phyloP scores from a whole-genome alignment of 2,329 filamentous ascomycete species.

The Tolypocladium nubicola region DNA sequence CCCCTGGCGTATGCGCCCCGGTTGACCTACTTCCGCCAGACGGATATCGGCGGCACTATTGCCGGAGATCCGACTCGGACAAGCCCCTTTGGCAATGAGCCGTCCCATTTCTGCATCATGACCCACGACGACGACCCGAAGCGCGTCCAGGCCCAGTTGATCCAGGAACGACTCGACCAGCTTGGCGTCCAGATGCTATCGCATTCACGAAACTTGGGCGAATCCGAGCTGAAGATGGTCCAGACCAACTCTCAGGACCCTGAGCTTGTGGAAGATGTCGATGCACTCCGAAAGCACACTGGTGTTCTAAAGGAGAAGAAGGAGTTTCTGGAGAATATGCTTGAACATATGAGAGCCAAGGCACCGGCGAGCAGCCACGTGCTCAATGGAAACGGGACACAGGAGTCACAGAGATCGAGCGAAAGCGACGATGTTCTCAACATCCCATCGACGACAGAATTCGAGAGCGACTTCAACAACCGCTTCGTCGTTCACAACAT shows the following conservation, averaged over 20 bases:
- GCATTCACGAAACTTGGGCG: constrained; percentile 62
- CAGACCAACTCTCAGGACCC: constrained; percentile 38
- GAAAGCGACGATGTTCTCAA: constrained; percentile 49
- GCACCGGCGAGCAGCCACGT: constrained; percentile 18
- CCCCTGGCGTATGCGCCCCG: constrained; percentile 88
- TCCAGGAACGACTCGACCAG: constrained; percentile 68
- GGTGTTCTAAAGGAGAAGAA: constrained; percentile 47
- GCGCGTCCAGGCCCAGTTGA: constrained; percentile 75
- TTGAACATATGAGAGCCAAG: constrained; percentile 35
- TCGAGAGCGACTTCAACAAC: constrained; percentile 93
- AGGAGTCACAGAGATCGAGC: constrained; percentile 27
- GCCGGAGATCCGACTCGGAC: constrained; percentile 71
- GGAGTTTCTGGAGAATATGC: constrained; percentile 47
- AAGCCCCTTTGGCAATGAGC: constrained; percentile 86
- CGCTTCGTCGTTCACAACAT: constrained; percentile 97
- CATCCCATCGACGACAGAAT: constrained; percentile 63
- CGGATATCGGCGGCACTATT: constrained; percentile 75
- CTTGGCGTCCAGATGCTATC: constrained; percentile 67
- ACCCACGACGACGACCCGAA: constrained; percentile 81
- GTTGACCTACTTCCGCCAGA: constrained; percentile 95
- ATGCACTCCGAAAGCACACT: constrained; percentile 46
- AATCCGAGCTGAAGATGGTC: constrained; percentile 60
- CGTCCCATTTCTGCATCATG: constrained; percentile 93
- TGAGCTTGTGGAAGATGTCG: constrained; percentile 46
- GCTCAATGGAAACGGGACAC: constrained; percentile 11